phyloP scores from a whole-genome alignment of 768 basidiomycete genomes.

The Suillus plorans region DNA sequence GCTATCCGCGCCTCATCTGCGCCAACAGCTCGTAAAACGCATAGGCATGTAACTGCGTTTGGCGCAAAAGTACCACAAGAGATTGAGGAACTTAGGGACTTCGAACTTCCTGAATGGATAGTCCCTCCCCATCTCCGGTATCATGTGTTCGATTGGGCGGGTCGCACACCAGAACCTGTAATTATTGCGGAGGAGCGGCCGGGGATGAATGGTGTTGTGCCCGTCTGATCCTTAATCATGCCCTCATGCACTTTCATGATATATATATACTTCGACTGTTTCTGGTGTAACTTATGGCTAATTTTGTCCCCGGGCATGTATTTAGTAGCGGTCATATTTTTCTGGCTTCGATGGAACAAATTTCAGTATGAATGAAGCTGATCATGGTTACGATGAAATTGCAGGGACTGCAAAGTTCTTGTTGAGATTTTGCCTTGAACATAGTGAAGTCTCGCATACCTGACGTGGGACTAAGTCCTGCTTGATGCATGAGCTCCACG shows the following conservation, averaged over 20 bases:
- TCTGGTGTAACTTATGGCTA: conserved; percentile 4
- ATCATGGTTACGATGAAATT: neutral
- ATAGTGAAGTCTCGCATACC: neutral
- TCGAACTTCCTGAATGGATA: conserved; percentile 58
- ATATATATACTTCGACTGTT: neutral
- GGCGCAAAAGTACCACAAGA: conserved; percentile 55
- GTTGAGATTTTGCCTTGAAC: neutral
- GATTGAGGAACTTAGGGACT: conserved; percentile 50
- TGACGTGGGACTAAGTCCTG: neutral
- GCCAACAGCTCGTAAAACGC: conserved; percentile 46
- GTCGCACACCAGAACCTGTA: neutral
- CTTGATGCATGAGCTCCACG: conserved; percentile 35
- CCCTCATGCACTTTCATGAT: neutral
- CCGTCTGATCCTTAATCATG: neutral
- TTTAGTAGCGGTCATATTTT: neutral
- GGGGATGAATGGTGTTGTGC: neutral
- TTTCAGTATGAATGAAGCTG: neutral
- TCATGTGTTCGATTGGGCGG: neutral
- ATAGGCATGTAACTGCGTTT: conserved; percentile 57
- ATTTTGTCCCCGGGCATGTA: conserved; percentile 1
- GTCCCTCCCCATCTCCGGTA: conserved; percentile 6
- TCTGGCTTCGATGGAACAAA: neutral
- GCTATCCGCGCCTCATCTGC: conserved; percentile 48
- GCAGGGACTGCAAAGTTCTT: neutral
- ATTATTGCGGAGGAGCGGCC: neutral